Conservation (phyloP, 1,139 yeast species). For the Hyphopichia burtonii region DNA sequence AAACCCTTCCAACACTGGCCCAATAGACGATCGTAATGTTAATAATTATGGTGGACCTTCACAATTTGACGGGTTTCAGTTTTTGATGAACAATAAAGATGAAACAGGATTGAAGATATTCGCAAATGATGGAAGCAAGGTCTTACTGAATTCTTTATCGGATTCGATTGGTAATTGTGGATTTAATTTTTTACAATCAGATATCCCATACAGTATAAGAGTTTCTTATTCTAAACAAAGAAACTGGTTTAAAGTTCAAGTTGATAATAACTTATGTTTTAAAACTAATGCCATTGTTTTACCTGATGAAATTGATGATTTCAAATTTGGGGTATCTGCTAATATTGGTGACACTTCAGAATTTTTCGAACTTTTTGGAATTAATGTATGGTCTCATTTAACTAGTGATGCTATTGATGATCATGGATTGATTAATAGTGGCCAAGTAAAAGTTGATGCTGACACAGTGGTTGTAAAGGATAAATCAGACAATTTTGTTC, state of each 20-base stretch:
- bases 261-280: conserved; percentile 70
- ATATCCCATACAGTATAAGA: conserved; percentile 68
- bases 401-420: conserved; percentile 58
- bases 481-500: conserved; percentile 6
- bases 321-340: conserved; percentile 55
- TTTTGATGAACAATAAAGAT: conserved; percentile 48
- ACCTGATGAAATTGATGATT: conserved; percentile 26
- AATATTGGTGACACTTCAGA: conserved; percentile 30
- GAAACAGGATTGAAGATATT: conserved; percentile 56
- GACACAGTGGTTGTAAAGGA: conserved; percentile 15
- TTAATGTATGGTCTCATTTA: conserved; percentile 53
- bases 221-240: conserved; percentile 50
- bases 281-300: conserved; percentile 55
- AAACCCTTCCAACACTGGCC: conserved; percentile 22
- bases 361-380: conserved; percentile 57
- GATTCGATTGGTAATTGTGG: conserved; percentile 56
- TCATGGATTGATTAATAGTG: conserved; percentile 53
- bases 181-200: conserved; percentile 60
- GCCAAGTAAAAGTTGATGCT: conserved; percentile 28
- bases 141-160: conserved; percentile 19
- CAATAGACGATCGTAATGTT: conserved; percentile 18
- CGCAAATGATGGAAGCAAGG: conserved; percentile 53
- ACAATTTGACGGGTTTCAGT: conserved; percentile 59
- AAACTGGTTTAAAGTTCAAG: conserved; percentile 57
- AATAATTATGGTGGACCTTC: conserved; percentile 50